Evolutionary conservation across 176 grass and related monocot genomes (phyloP).

Genomic region (Tillandsia leiboldiana): DNA sequence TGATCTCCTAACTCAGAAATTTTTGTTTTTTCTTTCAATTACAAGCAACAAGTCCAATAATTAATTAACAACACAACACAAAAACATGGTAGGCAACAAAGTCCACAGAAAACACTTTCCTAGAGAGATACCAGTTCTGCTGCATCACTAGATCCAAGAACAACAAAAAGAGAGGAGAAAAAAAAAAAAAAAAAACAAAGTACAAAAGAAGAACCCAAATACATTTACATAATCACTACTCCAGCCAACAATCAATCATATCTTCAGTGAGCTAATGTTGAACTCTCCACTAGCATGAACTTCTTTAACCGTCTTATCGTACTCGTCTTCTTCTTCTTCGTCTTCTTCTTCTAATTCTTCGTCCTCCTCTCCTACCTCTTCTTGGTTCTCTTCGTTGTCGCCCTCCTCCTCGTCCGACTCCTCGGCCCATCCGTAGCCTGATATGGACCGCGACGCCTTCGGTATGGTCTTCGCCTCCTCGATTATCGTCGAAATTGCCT

Average conservation of each 20-base stretch:
- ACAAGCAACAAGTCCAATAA: too few relatives aligned
- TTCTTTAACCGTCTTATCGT: constrained; percentile 72
- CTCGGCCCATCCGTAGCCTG: constrained; percentile 41
- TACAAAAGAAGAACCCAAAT: not conserved
- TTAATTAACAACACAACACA: too few relatives aligned
- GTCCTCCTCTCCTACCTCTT: constrained; percentile 1
- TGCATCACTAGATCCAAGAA: too few relatives aligned
- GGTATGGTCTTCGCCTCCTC: constrained; percentile 62
- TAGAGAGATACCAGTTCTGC: too few relatives aligned
- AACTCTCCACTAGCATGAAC: constrained; percentile 66
- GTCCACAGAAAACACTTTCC: too few relatives aligned
- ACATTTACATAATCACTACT: constrained; percentile 10
- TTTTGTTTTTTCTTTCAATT: too few relatives aligned
- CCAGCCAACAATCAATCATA: constrained; percentile 33
- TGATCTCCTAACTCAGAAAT: too few relatives aligned
- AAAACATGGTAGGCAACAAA: too few relatives aligned
- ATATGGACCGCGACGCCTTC: constrained; percentile 32
- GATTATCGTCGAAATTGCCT: constrained; percentile 78
- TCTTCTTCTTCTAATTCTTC: constrained; percentile 26
- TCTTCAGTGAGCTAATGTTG: constrained; percentile 40
- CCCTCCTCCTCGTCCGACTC: constrained; percentile 63
- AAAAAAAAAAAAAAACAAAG: too few relatives aligned
- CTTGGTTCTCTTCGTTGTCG: constrained; percentile 11
- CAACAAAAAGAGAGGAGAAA: too few relatives aligned
- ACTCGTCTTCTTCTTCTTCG: constrained; percentile 59